These are phyloP conservation scores for Sarcocystis neurona DNA, from an alignment of 169 alveolate genomes.

Conservation along the genomic window DNA sequence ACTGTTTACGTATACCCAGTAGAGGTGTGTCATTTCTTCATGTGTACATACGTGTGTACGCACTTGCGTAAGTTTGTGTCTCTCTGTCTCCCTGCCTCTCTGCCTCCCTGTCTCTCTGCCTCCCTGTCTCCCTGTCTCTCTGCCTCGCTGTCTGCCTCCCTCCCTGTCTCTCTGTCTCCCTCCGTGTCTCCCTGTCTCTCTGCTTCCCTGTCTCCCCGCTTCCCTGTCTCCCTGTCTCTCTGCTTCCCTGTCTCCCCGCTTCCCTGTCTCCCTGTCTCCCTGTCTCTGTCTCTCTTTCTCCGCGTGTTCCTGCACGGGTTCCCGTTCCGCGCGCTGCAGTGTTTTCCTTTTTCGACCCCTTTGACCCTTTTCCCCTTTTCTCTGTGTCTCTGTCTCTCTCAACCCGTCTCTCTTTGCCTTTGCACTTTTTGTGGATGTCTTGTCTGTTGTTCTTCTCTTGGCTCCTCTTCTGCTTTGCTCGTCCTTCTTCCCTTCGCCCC, in stretches of 20 bases:
- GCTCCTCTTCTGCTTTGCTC: background rate
- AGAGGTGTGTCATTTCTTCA: too few relatives aligned
- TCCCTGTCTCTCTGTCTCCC: background rate
- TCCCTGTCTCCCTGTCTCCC: background rate
- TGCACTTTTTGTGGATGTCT: background rate
- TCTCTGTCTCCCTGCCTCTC: background rate
- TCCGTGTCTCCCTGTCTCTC: background rate
- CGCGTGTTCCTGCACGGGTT: too few relatives aligned
- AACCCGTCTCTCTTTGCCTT: background rate
- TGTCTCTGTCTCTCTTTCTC: background rate
- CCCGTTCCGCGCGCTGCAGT: background rate
- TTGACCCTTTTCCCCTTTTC: background rate
- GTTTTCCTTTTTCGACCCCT: background rate
- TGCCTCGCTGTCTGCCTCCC: background rate
- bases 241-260: background rate
- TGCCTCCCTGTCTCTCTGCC: conserved; percentile 8
- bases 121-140: background rate
- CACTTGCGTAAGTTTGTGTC: background rate
- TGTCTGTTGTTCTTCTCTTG: background rate
- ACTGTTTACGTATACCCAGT: too few relatives aligned
- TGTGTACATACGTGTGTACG: background rate
- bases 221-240: background rate
- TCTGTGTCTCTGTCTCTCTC: background rate
- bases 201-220: background rate
- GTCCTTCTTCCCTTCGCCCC: background rate